A percentile compares a stretch with the other conserved stretches of the same genome.
phyloP scores from a whole-genome alignment of 495 filamentous ascomycete genomes.

The Aspergillus sclerotiicarbonarius region DNA sequence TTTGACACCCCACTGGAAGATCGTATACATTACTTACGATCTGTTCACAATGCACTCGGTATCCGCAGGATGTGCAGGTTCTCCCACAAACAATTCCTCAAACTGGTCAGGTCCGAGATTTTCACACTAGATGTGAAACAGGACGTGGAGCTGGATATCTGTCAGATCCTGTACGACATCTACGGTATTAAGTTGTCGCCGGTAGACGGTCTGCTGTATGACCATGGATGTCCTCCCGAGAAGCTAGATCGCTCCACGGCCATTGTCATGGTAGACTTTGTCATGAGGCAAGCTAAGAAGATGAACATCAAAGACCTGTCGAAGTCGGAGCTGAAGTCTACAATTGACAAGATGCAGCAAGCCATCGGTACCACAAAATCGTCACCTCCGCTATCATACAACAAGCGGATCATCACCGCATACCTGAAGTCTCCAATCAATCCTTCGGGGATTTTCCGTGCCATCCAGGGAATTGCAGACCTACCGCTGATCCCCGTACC shows the following conservation, averaged over 20 bases:
- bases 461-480: conserved; percentile 71
- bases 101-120: conserved; percentile 80
- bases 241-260: conserved; percentile 74
- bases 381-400: conserved; percentile 67
- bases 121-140: conserved; percentile 60
- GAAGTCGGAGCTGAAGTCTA: conserved; percentile 81
- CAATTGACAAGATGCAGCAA: conserved; percentile 86
- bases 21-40: conserved; percentile 68
- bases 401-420: conserved; percentile 68
- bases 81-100: conserved; percentile 84
- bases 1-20: conserved; percentile 67
- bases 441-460: conserved; percentile 74
- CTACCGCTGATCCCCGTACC: conserved; percentile 52
- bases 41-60: conserved; percentile 82
- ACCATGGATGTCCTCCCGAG: conserved; percentile 74
- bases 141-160: conserved; percentile 73
- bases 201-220: conserved; percentile 61
- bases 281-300: conserved; percentile 73
- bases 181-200: conserved; percentile 79
- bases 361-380: conserved; percentile 65
- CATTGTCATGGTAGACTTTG: conserved; percentile 73
- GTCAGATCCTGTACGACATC: conserved; percentile 85
- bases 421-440: conserved; percentile 80
- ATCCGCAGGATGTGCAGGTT: conserved; percentile 80
- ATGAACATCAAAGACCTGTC: conserved; percentile 89